A percentile compares a stretch with the other conserved stretches of the same genome.
These are phyloP conservation scores for Grifola frondosa DNA, from an alignment of 1,284 basidiomycete species.

Conservation along the genomic window DNA sequence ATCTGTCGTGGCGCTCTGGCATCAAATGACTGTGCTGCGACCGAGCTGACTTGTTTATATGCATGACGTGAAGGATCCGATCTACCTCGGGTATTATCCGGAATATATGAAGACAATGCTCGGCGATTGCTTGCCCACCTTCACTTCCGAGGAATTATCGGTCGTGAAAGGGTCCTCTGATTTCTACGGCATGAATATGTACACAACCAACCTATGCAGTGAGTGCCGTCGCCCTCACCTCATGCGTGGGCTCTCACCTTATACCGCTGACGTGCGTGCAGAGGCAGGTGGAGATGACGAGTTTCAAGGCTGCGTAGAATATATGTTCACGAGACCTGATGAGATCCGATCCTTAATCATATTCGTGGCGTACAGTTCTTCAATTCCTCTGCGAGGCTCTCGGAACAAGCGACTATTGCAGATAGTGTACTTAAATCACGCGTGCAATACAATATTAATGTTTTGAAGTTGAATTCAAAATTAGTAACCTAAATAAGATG, in stretches of 20 bases:
- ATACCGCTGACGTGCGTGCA: conserved; percentile 23
- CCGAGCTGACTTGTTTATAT: neutral
- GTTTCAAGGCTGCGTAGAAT: conserved; percentile 62
- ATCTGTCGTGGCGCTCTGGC: too few species aligned
- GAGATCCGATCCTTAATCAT: conserved; percentile 96
- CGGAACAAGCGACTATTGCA: too few species aligned
- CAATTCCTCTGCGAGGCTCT: too few species aligned
- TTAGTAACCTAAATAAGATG: too few species aligned
- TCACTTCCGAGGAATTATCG: conserved; percentile 59
- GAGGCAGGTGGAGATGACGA: conserved; percentile 63
- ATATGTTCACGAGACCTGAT: conserved; percentile 61
- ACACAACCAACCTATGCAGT: conserved; percentile 72
- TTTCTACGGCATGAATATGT: conserved; percentile 74
- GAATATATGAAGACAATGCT: conserved; percentile 58
- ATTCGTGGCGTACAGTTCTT: conserved; percentile 92
- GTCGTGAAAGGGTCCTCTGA: conserved; percentile 70
- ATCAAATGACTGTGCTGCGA: too few species aligned
- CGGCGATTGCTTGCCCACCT: conserved; percentile 63
- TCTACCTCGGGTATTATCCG: conserved; percentile 75
- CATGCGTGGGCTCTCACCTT: too few species aligned
- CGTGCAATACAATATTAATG: too few species aligned
- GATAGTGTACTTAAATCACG: too few species aligned
- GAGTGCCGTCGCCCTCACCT: conserved; percentile 26
- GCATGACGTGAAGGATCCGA: conserved; percentile 54
- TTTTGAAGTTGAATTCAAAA: too few species aligned